Percentiles rank a stretch among this genome's conserved stretches.
Evolutionary conservation across 75 land plant genomes (phyloP).

Genomic region (Larix kaempferi): DNA sequence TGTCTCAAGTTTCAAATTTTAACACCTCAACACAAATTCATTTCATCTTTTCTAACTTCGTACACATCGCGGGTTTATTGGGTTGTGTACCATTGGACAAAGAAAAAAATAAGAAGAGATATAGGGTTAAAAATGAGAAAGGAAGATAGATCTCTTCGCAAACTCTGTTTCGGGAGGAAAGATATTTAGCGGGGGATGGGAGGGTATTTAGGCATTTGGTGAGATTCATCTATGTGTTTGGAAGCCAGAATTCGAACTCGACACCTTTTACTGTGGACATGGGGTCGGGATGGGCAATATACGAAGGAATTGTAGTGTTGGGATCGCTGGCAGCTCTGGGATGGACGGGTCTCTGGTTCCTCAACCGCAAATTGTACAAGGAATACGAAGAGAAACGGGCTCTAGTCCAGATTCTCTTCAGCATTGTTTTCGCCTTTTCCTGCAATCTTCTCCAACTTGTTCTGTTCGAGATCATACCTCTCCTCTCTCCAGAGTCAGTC

Average conservation of each 20-base stretch:
- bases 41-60: too few species aligned
- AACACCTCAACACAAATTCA: too few species aligned
- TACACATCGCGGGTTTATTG: not conserved
- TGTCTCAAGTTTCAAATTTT: too few species aligned
- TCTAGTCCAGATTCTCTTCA: conserved; percentile 87
- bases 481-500: conserved; percentile 72
- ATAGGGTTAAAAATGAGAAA: too few species aligned
- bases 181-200: not conserved
- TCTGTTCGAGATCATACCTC: conserved; percentile 87
- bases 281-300: conserved; percentile 49
- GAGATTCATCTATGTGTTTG: too few species aligned
- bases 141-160: too few species aligned
- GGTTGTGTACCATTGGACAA: not conserved
- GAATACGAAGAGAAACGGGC: conserved; percentile 91
- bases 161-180: not conserved
- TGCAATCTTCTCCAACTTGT: conserved; percentile 93
- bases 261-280: conserved; percentile 12
- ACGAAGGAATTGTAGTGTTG: conserved; percentile 52
- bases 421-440: conserved; percentile 89
- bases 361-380: conserved; percentile 79
- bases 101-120: not conserved
- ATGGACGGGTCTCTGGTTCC: conserved; percentile 90
- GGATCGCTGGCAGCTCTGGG: conserved; percentile 61
- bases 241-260: not conserved
- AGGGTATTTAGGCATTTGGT: too few species aligned